A percentile compares a stretch with the other conserved stretches of the same genome.
Conservation (phyloP, 257 asterid species). For the Gentiana macrophylla region DNA sequence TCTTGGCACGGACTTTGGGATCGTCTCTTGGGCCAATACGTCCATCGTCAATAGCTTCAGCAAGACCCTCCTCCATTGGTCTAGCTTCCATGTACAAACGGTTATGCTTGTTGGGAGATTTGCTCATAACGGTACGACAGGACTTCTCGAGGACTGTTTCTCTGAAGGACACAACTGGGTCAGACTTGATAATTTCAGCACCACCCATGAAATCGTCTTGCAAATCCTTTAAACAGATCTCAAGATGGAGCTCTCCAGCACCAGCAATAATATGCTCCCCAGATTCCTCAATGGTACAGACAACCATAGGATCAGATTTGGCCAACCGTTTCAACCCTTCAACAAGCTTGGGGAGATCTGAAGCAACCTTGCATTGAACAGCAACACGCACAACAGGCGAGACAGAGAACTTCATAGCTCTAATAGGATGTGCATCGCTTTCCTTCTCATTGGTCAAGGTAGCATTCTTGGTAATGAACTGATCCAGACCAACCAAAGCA, state of each 20-base stretch:
- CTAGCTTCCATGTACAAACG: constrained; percentile 39
- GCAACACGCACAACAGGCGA: constrained; percentile 42
- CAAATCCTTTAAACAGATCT: constrained; percentile 31
- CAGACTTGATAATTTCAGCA: constrained; percentile 30
- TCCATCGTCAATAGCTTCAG: constrained; percentile 38
- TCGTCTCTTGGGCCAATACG: constrained; percentile 41
- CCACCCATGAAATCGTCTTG: constrained; percentile 35
- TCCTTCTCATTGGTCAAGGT: constrained; percentile 37
- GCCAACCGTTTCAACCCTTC: constrained; percentile 38
- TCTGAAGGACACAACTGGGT: constrained; percentile 32
- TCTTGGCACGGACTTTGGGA: constrained; percentile 26
- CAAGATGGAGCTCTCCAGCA: constrained; percentile 35
- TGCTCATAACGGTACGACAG: constrained; percentile 26
- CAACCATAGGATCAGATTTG: constrained; percentile 39
- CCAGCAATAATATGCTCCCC: constrained; percentile 38
- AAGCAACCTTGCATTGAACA: constrained; percentile 39
- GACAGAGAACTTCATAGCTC: constrained; percentile 38
- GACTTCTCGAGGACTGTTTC: constrained; percentile 32
- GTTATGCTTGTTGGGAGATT: constrained; percentile 34
- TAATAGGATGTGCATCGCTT: constrained; percentile 28
- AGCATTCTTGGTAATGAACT: constrained; percentile 34
- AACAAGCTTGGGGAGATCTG: constrained; percentile 38
- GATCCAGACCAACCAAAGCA: constrained; percentile 39
- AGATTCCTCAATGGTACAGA: constrained; percentile 32
- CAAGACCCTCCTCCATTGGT: constrained; percentile 32